Conservation (phyloP, 1,284 basidiomycete species). For the Lignosus rhinocerotis region DNA sequence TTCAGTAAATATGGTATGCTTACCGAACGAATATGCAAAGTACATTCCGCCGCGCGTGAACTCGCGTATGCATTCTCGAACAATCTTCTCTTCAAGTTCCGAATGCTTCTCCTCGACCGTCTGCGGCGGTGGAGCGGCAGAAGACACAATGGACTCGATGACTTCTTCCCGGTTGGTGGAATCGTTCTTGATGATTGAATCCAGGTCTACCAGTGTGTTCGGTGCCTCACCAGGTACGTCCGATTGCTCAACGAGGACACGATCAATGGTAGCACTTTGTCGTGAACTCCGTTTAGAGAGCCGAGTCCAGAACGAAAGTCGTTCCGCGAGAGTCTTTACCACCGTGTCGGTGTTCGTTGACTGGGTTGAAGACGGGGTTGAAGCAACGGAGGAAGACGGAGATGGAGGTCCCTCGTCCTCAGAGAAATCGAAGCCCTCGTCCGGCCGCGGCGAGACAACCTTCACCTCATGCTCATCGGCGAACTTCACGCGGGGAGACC, state of each 20-base stretch:
- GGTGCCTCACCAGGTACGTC: slow-evolving; percentile 19
- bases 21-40: slow-evolving; percentile 78
- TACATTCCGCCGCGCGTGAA: slow-evolving; percentile 81
- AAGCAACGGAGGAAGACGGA: slow-evolving; percentile 44
- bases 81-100: slow-evolving; percentile 75
- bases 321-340: slow-evolving; percentile 59
- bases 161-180: slow-evolving; percentile 51
- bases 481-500: slow-evolving; percentile 49
- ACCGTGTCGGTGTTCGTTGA: slow-evolving; percentile 50
- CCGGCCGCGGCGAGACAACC: slow-evolving; percentile 38
- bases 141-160: slow-evolving; percentile 54
- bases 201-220: slow-evolving; percentile 44
- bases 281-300: slow-evolving; percentile 43
- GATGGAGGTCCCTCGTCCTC: slow-evolving; percentile 31
- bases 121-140: slow-evolving; percentile 57
- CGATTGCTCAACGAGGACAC: slow-evolving; percentile 21
- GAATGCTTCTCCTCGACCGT: slow-evolving; percentile 64
- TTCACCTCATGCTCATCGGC: slow-evolving; percentile 43
- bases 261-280: slow-evolving; percentile 11
- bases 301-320: slow-evolving; percentile 73
- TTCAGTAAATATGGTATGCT: slow-evolving; percentile 13
- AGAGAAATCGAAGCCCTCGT: slow-evolving; percentile 24
- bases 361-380: slow-evolving; percentile 51
- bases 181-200: slow-evolving; percentile 50
- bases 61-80: slow-evolving; percentile 70